Percentiles rank a stretch among this genome's conserved stretches.
These are phyloP conservation scores for Taphrina confusa DNA, from an alignment of 1,139 yeast species.

Conservation along the genomic window DNA sequence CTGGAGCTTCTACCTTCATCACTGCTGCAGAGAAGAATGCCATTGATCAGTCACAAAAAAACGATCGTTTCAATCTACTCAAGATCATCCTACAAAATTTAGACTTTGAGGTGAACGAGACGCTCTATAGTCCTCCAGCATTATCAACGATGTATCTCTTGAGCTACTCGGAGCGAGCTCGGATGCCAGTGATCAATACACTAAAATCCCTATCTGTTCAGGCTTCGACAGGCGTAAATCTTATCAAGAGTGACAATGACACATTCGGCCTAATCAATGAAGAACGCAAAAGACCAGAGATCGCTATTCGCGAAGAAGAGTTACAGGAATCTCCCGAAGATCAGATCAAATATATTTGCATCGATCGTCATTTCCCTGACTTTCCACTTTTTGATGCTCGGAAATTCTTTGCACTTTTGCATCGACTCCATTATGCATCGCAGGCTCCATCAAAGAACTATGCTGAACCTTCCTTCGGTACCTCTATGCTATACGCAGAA, in stretches of 20 bases:
- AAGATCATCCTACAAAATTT: slow-evolving; percentile 58
- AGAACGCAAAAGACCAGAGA: background rate
- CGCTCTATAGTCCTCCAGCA: slow-evolving; percentile 52
- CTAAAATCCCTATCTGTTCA: background rate
- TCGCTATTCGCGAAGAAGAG: background rate
- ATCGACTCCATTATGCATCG: slow-evolving; percentile 14
- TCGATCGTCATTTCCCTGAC: background rate
- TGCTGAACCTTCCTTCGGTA: slow-evolving; percentile 56
- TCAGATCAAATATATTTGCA: slow-evolving; percentile 19
- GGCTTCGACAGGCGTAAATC: background rate
- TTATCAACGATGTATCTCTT: slow-evolving; percentile 49
- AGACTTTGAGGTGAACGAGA: slow-evolving; percentile 66
- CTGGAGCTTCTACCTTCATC: background rate
- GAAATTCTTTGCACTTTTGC: slow-evolving; percentile 2
- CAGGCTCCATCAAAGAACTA: slow-evolving; percentile 30
- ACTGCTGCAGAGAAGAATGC: background rate
- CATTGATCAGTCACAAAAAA: background rate
- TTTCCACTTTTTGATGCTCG: slow-evolving; percentile 5
- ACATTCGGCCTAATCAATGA: slow-evolving; percentile 11
- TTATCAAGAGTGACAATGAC: slow-evolving; percentile 17
- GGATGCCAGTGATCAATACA: background rate
- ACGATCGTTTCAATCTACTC: slow-evolving; percentile 58
- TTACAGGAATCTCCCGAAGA: background rate
- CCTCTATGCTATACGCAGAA: slow-evolving; percentile 72
- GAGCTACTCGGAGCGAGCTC: slow-evolving; percentile 1